These are phyloP conservation scores for Casuarina equisetifolia DNA, from an alignment of 306 rosid genomes.

Conservation along the genomic window DNA sequence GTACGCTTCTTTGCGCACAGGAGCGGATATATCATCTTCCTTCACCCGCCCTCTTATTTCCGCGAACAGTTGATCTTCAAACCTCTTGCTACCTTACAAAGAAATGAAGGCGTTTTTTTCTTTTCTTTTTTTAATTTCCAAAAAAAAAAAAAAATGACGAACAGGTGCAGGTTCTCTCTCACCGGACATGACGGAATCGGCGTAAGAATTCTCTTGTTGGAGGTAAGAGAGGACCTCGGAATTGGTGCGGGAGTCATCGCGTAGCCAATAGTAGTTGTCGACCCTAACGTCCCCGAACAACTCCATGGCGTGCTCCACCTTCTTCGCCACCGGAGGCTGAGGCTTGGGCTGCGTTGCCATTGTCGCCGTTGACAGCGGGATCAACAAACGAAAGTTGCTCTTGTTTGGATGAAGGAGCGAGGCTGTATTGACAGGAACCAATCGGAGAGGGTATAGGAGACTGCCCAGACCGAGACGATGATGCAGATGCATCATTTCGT, in stretches of 20 bases:
- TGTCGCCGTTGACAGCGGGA: conserved; percentile 13
- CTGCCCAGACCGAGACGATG: neutral
- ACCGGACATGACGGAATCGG: conserved; percentile 71
- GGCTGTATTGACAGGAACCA: neutral
- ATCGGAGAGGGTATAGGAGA: neutral
- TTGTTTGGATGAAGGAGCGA: neutral
- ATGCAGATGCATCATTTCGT: neutral
- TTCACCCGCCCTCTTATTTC: conserved; percentile 84
- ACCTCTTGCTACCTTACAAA: conserved; percentile 50
- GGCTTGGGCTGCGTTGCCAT: conserved; percentile 36
- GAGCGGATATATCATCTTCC: conserved; percentile 78
- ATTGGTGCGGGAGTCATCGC: conserved; percentile 77
- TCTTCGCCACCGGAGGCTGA: conserved; percentile 78
- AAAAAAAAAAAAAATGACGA: neutral
- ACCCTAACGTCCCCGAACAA: conserved; percentile 72
- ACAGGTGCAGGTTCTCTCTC: conserved; percentile 3
- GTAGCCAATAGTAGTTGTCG: conserved; percentile 88
- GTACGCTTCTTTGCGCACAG: conserved; percentile 63
- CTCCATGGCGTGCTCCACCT: conserved; percentile 71
- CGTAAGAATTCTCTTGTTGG: conserved; percentile 61
- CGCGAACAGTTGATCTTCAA: conserved; percentile 63
- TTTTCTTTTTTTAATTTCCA: neutral
- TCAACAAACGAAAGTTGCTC: too few species aligned
- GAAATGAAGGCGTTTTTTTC: neutral
- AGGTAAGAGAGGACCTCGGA: conserved; percentile 66